Evolutionary conservation across 2,329 filamentous ascomycete genomes (phyloP).

Genomic region (Botryotinia globosa): DNA sequence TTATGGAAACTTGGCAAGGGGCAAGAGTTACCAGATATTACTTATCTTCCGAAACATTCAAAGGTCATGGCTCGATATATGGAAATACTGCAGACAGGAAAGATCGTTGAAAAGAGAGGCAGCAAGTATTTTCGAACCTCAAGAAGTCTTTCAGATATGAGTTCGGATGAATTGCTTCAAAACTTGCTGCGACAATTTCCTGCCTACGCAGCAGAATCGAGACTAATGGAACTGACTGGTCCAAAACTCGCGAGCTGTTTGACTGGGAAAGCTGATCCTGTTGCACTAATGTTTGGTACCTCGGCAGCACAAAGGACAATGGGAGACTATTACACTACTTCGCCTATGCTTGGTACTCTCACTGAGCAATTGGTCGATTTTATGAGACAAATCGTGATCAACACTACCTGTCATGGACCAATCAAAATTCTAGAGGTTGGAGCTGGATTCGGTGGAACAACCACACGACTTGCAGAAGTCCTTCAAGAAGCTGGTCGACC

Average conservation of each 20-base stretch:
- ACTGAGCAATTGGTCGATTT: constrained; percentile 6
- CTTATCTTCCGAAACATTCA: constrained; percentile 31
- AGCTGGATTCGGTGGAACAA: constrained; percentile 39
- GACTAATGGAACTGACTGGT: constrained; percentile 27
- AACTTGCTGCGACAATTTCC: constrained; percentile 36
- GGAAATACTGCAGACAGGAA: constrained; percentile 31
- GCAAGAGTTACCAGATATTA: constrained; percentile 25
- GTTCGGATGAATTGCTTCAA: constrained; percentile 8
- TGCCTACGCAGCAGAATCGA: constrained; percentile 32
- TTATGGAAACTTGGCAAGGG: constrained; percentile 28
- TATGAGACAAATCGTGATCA: neutral
- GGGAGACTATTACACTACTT: constrained; percentile 27
- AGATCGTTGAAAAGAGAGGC: constrained; percentile 22
- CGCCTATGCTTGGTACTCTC: constrained; percentile 1
- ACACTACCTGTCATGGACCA: neutral
- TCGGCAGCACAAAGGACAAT: constrained; percentile 24
- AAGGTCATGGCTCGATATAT: constrained; percentile 34
- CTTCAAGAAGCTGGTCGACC: neutral
- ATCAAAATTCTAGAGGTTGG: constrained; percentile 41
- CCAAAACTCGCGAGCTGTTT: constrained; percentile 28
- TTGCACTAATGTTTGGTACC: constrained; percentile 32
- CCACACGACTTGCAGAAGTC: neutral
- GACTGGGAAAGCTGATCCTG: constrained; percentile 26
- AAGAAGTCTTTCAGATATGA: neutral
- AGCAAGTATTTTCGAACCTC: constrained; percentile 20